phyloP scores from a whole-genome alignment of 331 rosid genomes.

The Quercus lobata region DNA sequence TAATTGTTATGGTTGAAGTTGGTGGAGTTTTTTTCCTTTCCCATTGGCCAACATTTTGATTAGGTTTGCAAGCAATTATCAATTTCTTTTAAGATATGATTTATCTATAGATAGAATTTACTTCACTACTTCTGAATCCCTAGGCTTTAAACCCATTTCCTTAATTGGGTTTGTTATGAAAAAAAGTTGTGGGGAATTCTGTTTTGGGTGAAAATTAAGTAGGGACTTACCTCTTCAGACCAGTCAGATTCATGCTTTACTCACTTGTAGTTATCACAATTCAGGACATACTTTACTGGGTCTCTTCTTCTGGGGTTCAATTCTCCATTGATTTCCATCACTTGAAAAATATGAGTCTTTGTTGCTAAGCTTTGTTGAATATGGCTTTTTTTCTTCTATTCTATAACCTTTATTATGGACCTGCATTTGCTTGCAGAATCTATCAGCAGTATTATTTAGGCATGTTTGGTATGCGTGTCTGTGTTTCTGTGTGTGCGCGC shows the following conservation, averaged over 20 bases:
- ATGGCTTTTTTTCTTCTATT: neutral
- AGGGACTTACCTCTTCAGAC: neutral
- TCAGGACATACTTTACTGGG: neutral
- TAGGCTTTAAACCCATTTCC: neutral
- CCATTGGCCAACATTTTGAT: neutral
- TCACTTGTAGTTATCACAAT: neutral
- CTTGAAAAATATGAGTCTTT: neutral
- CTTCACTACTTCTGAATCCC: neutral
- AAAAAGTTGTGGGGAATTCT: no score
- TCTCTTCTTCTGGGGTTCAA: neutral
- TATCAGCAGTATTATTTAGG: neutral
- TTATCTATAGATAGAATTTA: no score
- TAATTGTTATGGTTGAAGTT: neutral
- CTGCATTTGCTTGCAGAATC: no score
- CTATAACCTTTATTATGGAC: no score
- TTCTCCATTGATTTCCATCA: neutral
- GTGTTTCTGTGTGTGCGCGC: neutral
- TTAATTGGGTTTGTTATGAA: neutral
- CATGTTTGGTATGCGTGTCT: neutral
- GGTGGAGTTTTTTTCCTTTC: neutral
- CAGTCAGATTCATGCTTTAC: neutral
- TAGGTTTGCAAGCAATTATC: neutral
- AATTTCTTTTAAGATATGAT: neutral
- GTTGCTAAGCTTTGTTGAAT: neutral
- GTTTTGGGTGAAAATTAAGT: neutral